Evolutionary conservation across 1,284 basidiomycete species (phyloP).

Genomic region (Fomitopsis schrenkii): DNA sequence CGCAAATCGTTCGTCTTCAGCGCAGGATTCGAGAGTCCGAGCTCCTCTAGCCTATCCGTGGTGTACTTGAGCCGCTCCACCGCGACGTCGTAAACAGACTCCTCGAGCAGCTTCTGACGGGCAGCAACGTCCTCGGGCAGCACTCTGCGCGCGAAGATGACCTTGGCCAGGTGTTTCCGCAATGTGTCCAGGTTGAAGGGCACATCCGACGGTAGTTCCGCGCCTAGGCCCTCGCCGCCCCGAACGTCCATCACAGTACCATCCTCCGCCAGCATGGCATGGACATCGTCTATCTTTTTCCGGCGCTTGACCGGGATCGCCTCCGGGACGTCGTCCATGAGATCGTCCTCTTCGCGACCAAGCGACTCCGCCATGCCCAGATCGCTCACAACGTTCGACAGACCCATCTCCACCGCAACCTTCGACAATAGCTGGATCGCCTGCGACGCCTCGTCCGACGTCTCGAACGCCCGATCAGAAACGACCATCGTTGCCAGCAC

Average conservation of each 20-base stretch:
- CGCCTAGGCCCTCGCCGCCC: slow-evolving; percentile 13
- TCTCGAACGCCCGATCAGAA: slow-evolving; percentile 49
- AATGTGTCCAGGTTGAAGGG: slow-evolving; percentile 75
- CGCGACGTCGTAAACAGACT: slow-evolving; percentile 83
- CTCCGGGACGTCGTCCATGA: slow-evolving; percentile 52
- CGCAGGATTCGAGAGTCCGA: slow-evolving; percentile 48
- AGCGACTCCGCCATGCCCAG: slow-evolving; percentile 51
- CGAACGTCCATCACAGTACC: slow-evolving; percentile 17
- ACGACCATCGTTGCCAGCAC: slow-evolving; percentile 53
- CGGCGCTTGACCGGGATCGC: slow-evolving; percentile 44
- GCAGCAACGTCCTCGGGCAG: slow-evolving; percentile 64
- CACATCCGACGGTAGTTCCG: slow-evolving; percentile 32
- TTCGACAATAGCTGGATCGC: slow-evolving; percentile 54
- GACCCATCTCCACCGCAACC: slow-evolving; percentile 53
- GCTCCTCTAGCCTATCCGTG: slow-evolving; percentile 52
- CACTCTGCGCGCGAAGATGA: slow-evolving; percentile 58
- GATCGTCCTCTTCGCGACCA: slow-evolving; percentile 37
- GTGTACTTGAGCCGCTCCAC: slow-evolving; percentile 70
- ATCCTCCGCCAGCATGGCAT: slow-evolving; percentile 16
- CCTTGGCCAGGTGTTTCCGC: slow-evolving; percentile 59
- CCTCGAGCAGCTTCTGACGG: slow-evolving; percentile 81
- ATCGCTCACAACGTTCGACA: slow-evolving; percentile 47
- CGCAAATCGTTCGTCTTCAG: slow-evolving; percentile 60
- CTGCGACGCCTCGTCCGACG: slow-evolving; percentile 50
- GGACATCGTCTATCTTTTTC: slow-evolving; percentile 12